Evolutionary conservation across 2,329 filamentous ascomycete genomes (phyloP), one percentile per base, ranked within the genome.

Genomic region (Fusarium sp.): DNA sequence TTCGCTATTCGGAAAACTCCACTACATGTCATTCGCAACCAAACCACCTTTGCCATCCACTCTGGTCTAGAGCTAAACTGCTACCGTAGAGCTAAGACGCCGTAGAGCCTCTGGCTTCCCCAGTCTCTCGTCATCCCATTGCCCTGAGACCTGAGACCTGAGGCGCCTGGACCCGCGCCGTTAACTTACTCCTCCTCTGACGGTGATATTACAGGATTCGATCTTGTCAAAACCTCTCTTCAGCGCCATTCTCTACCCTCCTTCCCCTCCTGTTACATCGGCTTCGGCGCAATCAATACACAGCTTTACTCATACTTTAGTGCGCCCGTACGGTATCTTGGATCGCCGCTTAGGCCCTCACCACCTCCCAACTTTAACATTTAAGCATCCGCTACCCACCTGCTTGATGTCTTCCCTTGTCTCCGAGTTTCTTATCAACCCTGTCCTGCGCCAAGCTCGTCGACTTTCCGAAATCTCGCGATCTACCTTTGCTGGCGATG

Each of bases 381-480:
- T 33, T 45, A 57, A 63, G 37, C 58, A 27, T 63, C 60, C 58
- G n/a, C 50, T 47, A 20, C 56, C 23, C 23, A 50, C 41, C 60
- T 52, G 35, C 60, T 65, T 70, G 71, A 90, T 90, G 88, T 84
- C 85, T 77, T 88, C 84, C 71, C 80, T 90, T 73, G 87, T 90
- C 54, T 85, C 87, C 73, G 86, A 89, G 63, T 89, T 89, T 75
- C 80, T 90, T 71, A 88, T 90, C 77, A 89, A 89, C 65, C 88
- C 88, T 59, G 87, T 90, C 72, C 79, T 90, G 70, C 86, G 88
- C 76, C 88, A 90, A 78, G 88, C 88, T 72, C 86, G 87, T 65
- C 86, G 87, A 67, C 86, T 90, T 74, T 90, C 88, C 48, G 81
- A 82, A 71, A 81, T 82, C 61, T 82, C 81, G 30, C 77, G 80